phyloP scores from a whole-genome alignment of 106 monocot genomes.

The Dactylorhiza incarnata region DNA sequence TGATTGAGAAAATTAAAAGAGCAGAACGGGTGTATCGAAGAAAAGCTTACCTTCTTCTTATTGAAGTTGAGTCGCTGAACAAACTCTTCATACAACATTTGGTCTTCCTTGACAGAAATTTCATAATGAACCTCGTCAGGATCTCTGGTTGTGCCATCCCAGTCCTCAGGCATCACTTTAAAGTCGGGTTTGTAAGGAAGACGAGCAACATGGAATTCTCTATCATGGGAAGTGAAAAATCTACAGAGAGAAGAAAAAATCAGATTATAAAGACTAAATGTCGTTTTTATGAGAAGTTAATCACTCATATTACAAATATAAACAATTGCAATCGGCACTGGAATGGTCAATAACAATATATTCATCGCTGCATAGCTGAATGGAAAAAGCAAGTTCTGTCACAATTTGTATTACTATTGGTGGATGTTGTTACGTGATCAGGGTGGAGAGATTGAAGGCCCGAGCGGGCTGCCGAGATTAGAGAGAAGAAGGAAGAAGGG shows the following conservation, averaged over 20 bases:
- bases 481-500: too few species aligned
- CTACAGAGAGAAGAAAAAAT: conserved; percentile 21
- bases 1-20: neutral
- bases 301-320: neutral
- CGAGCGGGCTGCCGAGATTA: too few species aligned
- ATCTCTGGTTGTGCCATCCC: conserved; percentile 89
- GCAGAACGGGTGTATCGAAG: neutral
- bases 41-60: conserved; percentile 66
- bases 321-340: neutral
- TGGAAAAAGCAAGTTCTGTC: neutral
- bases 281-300: neutral
- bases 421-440: neutral
- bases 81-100: conserved; percentile 88
- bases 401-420: neutral
- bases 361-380: neutral
- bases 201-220: conserved; percentile 92
- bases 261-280: neutral
- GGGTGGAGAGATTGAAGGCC: too few species aligned
- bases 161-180: conserved; percentile 94
- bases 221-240: conserved; percentile 84
- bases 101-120: conserved; percentile 85
- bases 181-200: conserved; percentile 94
- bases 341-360: neutral
- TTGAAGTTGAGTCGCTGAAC: conserved; percentile 74
- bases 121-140: conserved; percentile 93